Evolutionary conservation across 148 eudicot genomes (phyloP).

Genomic region (Rhododendron molle): DNA sequence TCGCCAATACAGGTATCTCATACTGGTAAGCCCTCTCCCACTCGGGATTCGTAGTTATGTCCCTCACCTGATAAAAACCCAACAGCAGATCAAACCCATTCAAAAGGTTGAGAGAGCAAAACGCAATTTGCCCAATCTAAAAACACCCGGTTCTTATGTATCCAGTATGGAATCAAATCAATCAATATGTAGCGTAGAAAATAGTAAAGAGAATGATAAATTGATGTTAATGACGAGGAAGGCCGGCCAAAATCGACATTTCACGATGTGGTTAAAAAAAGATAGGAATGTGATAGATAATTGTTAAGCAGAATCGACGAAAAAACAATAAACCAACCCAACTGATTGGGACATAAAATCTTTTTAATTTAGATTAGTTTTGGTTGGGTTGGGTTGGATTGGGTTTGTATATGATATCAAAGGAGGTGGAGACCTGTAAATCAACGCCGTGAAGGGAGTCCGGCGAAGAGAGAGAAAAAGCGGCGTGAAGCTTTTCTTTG

Average conservation of each 20-base stretch:
- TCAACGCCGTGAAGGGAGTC: constrained; percentile 48
- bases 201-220: not conserved
- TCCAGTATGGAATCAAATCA: not conserved
- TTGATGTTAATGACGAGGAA: not conserved
- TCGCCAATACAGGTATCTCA: constrained; percentile 86
- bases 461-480: constrained; percentile 32
- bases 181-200: not conserved
- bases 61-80: constrained; percentile 52
- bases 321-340: not conserved
- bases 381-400: not conserved
- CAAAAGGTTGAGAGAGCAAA: not conserved
- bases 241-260: not conserved
- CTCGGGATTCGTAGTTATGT: constrained; percentile 80
- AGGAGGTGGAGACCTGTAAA: constrained; percentile 38
- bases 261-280: not conserved
- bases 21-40: constrained; percentile 94
- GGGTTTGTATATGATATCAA: not conserved
- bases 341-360: not conserved
- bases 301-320: not conserved
- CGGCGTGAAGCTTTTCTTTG: constrained; percentile 67
- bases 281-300: not conserved
- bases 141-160: not conserved
- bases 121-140: not conserved
- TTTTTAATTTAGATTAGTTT: not conserved
- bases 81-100: constrained; percentile 6